Evolutionary conservation across 495 filamentous ascomycete genomes (phyloP).

Genomic region (Daldinia caldariorum): DNA sequence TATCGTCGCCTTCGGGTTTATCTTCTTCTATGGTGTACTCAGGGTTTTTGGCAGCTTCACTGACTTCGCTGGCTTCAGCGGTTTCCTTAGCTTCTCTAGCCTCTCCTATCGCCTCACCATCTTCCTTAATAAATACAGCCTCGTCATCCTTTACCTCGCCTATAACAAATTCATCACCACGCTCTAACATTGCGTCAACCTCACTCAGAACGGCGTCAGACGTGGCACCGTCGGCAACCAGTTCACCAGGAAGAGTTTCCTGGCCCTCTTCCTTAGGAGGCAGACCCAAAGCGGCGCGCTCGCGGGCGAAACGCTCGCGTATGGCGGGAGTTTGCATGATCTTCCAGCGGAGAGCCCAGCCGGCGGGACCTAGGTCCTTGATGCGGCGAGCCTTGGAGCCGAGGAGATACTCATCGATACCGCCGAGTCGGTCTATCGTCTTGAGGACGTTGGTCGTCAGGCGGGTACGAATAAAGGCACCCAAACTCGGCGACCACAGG

Average conservation of each 20-base stretch:
- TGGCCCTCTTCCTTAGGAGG: conserved; percentile 38
- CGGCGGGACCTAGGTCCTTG: conserved; percentile 84
- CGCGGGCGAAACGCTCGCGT: conserved; percentile 63
- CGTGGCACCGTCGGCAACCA: conserved; percentile 50
- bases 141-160: conserved; percentile 48
- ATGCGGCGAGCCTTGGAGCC: conserved; percentile 76
- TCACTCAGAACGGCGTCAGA: conserved; percentile 48
- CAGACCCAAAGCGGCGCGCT: conserved; percentile 60
- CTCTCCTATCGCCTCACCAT: conserved; percentile 42
- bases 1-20: conserved; percentile 1
- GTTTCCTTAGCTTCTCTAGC: conserved; percentile 31
- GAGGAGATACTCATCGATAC: conserved; percentile 89
- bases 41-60: not conserved
- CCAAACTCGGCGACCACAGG: conserved; percentile 74
- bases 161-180: conserved; percentile 54
- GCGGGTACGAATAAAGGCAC: conserved; percentile 72
- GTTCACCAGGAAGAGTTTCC: conserved; percentile 50
- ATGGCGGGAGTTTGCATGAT: conserved; percentile 78
- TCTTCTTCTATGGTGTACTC: conserved; percentile 12
- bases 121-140: conserved; percentile 36
- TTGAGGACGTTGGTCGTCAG: conserved; percentile 80
- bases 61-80: conserved; percentile 7
- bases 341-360: conserved; percentile 87
- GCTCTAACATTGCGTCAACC: conserved; percentile 52
- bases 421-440: conserved; percentile 87